Percentiles rank a stretch among this genome's conserved stretches.
Conservation (phyloP, 2,329 filamentous ascomycete species). For the Phaeosphaeriaceae sp. region DNA sequence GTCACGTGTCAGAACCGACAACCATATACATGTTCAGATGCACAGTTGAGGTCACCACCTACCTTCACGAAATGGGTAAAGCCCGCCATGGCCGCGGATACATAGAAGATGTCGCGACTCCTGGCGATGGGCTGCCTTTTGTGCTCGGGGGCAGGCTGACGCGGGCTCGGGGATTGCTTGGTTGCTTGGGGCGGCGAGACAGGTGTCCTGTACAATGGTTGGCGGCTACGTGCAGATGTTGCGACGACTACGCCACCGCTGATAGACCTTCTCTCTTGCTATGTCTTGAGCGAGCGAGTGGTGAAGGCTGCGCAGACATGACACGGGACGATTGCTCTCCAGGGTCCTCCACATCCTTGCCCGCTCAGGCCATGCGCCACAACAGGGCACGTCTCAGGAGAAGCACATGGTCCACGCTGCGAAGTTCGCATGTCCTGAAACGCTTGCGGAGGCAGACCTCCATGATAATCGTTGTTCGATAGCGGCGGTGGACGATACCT, state of each 20-base stretch:
- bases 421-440: slow-evolving; percentile 8
- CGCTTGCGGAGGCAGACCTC: slow-evolving; percentile 10
- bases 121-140: slow-evolving; percentile 8
- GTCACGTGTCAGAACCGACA: slow-evolving; percentile 4
- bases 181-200: neutral
- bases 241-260: slow-evolving; percentile 2
- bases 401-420: slow-evolving; percentile 8
- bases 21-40: no score
- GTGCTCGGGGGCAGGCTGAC: slow-evolving; percentile 2
- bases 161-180: slow-evolving; percentile 1
- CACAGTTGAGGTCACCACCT: neutral
- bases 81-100: slow-evolving; percentile 36
- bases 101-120: slow-evolving; percentile 10
- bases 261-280: neutral
- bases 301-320: neutral
- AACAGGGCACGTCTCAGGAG: slow-evolving; percentile 35
- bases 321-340: neutral
- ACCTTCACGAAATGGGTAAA: slow-evolving; percentile 46
- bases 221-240: neutral
- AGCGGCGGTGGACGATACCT: neutral
- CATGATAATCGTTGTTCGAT: neutral
- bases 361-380: slow-evolving; percentile 14
- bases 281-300: neutral
- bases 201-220: neutral
- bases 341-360: neutral